Evolutionary conservation across 805 yeast species (phyloP), one percentile per base, ranked within the genome.

Genomic region (Candida taoyuanica): DNA sequence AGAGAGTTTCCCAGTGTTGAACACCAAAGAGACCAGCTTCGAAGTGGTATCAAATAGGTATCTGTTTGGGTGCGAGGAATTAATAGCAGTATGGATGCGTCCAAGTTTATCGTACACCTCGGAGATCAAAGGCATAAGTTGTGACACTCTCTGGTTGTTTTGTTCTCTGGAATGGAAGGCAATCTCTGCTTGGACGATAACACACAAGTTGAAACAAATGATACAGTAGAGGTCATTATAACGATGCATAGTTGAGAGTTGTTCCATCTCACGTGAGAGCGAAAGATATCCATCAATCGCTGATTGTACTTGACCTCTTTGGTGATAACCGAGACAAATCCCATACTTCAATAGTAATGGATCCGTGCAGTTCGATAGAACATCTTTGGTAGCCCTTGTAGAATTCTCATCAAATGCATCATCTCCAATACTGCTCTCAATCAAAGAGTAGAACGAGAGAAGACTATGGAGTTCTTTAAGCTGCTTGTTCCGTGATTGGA

Each of bases 281-380:
- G 32, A 19, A 30, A 20, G 7, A 21, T 26, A 53, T 37, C 4
- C 31, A 32, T 11, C 17, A 34, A 42, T 39, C 17, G 47, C 46
- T 2, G 55, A 46, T 3, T 29, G 17, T 11, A 45, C 17, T 5
- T 46, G 29, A 9, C 52, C 53, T 5, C 24, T 28, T 6, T 39
- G 25, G 31, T 56, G 61, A 19, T 30, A 28, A 6, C 27, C 36
- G 18, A 52, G n/a, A 3, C 53, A 50, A 7, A 33, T 27, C 11
- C 19, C 17, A 23, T 33, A 37, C 15, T 14, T 34, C 17, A 26
- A 4, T 13, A 31, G 13, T 13, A 26, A 15, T 13, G 37, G 39
- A 23, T 33, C 39, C 17, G 16, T 9, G 25, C 28, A 31, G 4
- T 21, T 29, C 4, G n/a, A 11, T 7, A 15, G 13, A 8, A 37